A percentile compares a stretch with the other conserved stretches of the same genome.
These are phyloP conservation scores for Pleurotus tuoliensis DNA, from an alignment of 768 basidiomycete genomes.

Conservation along the genomic window DNA sequence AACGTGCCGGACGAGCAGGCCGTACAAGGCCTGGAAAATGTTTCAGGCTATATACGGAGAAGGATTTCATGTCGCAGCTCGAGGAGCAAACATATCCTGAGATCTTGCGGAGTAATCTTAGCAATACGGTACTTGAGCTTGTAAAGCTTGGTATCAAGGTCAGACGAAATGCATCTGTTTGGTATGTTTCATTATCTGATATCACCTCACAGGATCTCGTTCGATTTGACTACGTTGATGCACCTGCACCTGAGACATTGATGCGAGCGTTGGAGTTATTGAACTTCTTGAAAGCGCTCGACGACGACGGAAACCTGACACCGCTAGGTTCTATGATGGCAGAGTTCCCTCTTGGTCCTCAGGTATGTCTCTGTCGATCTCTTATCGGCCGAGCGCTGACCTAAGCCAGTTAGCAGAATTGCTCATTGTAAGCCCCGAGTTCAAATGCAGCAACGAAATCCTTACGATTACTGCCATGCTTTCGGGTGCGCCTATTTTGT, in stretches of 20 bases:
- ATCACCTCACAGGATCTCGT: slow-evolving; percentile 63
- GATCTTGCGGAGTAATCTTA: slow-evolving; percentile 89
- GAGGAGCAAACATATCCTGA: slow-evolving; percentile 98
- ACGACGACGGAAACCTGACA: slow-evolving; percentile 92
- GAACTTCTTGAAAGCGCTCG: slow-evolving; percentile 88
- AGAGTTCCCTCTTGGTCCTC: slow-evolving; percentile 98
- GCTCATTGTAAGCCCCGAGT: slow-evolving; percentile 91
- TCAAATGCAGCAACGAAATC: slow-evolving; percentile 94
- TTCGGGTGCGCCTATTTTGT: slow-evolving; percentile 53
- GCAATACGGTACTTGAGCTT: slow-evolving; percentile 89
- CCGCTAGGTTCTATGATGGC: slow-evolving; percentile 89
- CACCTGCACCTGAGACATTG: slow-evolving; percentile 92
- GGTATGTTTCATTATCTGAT: neutral
- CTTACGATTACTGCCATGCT: slow-evolving; percentile 95
- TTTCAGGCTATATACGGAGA: slow-evolving; percentile 94
- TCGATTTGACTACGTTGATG: slow-evolving; percentile 85
- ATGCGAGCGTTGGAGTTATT: slow-evolving; percentile 95
- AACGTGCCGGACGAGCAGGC: slow-evolving; percentile 94
- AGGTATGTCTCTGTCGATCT: slow-evolving; percentile 44
- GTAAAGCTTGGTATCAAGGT: slow-evolving; percentile 93
- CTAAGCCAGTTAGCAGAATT: slow-evolving; percentile 77
- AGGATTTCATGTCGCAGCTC: slow-evolving; percentile 92
- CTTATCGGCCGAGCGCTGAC: neutral
- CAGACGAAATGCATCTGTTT: slow-evolving; percentile 8
- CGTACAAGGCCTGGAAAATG: slow-evolving; percentile 96